Evolutionary conservation across 1,284 basidiomycete genomes (phyloP), one percentile per base, ranked within the genome.

Genomic region (Ceratorhiza oryzae-sativae): DNA sequence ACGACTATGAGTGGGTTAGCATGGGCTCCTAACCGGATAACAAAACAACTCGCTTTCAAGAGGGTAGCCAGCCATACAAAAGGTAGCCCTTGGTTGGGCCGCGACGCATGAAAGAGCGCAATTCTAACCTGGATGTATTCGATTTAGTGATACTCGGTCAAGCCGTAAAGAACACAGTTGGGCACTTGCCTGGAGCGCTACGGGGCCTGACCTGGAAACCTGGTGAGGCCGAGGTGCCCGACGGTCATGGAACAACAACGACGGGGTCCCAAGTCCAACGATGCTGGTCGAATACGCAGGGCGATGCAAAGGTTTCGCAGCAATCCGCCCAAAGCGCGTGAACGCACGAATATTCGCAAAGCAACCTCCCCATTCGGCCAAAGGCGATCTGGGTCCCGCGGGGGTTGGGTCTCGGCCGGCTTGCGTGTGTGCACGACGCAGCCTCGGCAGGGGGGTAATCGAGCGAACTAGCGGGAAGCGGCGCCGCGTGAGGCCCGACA

Each of bases 41-140:
- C 51, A 45, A 72, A 51, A 58, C 34, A 58, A 76, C 80, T 74
- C 75, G 86, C 87, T 82, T 88, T 88, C 67, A 88, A 79, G 8
- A 83, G 74, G n/a, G 77, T 60, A 3, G 74, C 79, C 0, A 82
- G 81, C 41, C 86, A 86, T 49, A 1, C 80, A 13, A 83, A 25
- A 0, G 82, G 84, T 0, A 75, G 60, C 1, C 74, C 79, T 53
- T 83, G 77, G 39, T 77, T 80, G 1, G 74, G 76, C 30, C 77
- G 77, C 1, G 86, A 84, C 4, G 84, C 76, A 72, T 87, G 86
- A 74, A 86, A 85, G 48, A 62, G 65, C 1, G 62, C 62, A 3
- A 25, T 36, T 18, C 36, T 34, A 20, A 67, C 62, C 62, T 67
- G 25, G 1, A 4, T 77, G 70, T 46, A 73, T n/a, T 73, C 65